Evolutionary conservation across 768 basidiomycete genomes (phyloP).

Genomic region (Russula vinacea): DNA sequence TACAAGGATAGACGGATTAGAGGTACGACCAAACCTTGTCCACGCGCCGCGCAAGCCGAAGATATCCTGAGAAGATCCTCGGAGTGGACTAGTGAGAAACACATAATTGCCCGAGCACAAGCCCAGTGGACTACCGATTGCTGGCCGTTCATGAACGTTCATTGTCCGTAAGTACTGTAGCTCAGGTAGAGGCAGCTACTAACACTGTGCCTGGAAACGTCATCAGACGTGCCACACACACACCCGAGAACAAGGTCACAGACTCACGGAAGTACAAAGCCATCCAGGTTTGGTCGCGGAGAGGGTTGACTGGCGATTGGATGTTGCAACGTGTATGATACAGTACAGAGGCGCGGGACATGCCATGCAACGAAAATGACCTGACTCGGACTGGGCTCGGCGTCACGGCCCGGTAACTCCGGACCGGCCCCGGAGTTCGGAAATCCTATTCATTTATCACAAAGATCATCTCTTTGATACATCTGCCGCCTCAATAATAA

Average conservation of each 20-base stretch:
- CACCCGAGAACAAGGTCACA: neutral
- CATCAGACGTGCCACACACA: neutral
- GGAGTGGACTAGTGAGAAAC: neutral
- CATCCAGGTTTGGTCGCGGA: constrained; percentile 2
- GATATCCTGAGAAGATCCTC: neutral
- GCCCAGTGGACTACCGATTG: neutral
- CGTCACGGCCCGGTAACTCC: too few relatives aligned
- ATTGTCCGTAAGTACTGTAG: neutral
- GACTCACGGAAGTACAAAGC: neutral
- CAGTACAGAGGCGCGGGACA: neutral
- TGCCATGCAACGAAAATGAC: too few relatives aligned
- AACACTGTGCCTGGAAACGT: constrained; percentile 22
- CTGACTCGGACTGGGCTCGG: too few relatives aligned
- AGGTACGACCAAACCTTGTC: neutral
- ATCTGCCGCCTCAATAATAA: too few relatives aligned
- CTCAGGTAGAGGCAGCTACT: neutral
- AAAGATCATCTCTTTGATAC: too few relatives aligned
- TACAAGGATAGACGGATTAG: constrained; percentile 8
- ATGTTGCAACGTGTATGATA: neutral
- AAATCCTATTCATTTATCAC: too few relatives aligned
- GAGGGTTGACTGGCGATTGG: neutral
- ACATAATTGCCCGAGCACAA: constrained; percentile 1
- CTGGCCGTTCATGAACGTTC: neutral
- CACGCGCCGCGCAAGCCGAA: neutral
- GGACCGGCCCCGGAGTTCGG: too few relatives aligned